A percentile compares a stretch with the other conserved stretches of the same genome.
Conservation (phyloP, 129 eudicot species). For the Centaurea solstitialis region DNA sequence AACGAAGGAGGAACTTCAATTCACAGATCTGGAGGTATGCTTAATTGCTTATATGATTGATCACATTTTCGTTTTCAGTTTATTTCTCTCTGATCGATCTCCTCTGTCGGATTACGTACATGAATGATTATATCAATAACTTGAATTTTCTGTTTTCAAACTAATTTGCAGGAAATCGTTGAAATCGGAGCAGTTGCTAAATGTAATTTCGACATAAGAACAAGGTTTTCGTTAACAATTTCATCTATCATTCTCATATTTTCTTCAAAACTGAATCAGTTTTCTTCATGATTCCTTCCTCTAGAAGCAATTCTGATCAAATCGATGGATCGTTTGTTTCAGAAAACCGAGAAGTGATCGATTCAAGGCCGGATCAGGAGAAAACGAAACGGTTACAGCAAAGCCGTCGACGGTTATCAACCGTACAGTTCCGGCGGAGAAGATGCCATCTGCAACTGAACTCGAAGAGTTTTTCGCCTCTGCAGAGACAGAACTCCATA, state of each 20-base stretch:
- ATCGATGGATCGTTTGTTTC: not conserved
- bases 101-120: not conserved
- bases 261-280: constrained; percentile 4
- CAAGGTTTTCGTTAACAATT: constrained; percentile 28
- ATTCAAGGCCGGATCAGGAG: constrained; percentile 30
- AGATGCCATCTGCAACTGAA: constrained; percentile 59
- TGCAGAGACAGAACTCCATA: constrained; percentile 55
- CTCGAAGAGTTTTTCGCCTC: constrained; percentile 68
- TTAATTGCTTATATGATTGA: not conserved
- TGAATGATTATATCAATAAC: not conserved
- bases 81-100: not conserved
- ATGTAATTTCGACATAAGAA: constrained; percentile 18
- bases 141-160: not conserved
- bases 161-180: constrained; percentile 30
- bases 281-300: not conserved
- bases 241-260: not conserved
- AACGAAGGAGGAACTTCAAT: constrained; percentile 7
- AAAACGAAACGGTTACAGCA: constrained; percentile 36
- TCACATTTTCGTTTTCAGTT: not conserved
- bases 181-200: constrained; percentile 21
- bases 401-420: constrained; percentile 22
- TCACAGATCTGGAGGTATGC: constrained; percentile 58
- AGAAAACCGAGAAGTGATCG: constrained; percentile 29
- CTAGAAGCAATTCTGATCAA: not conserved
- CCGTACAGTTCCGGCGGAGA: constrained; percentile 35